Conservation (phyloP, 306 rosid genomes). For the Herpetospermum pedunculosum region DNA sequence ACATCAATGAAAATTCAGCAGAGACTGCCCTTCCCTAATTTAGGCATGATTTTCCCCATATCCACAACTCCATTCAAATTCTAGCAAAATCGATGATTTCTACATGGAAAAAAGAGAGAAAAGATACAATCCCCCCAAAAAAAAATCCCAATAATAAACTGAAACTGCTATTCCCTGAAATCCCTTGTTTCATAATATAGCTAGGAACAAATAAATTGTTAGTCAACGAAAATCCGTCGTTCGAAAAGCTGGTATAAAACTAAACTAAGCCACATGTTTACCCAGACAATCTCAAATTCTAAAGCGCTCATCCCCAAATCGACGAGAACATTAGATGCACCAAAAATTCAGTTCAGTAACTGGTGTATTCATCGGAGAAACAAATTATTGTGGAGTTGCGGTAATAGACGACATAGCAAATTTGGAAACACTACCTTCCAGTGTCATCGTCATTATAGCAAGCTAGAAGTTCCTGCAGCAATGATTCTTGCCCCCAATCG, state of each 20-base stretch:
- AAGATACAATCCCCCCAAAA: background rate
- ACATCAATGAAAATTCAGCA: background rate
- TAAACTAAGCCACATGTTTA: background rate
- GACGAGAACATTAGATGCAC: background rate
- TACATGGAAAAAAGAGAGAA: background rate
- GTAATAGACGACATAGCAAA: background rate
- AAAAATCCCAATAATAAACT: background rate
- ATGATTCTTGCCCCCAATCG: constrained; percentile 9
- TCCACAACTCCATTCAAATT: background rate
- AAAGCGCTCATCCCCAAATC: background rate
- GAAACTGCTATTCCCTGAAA: background rate
- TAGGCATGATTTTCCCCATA: background rate
- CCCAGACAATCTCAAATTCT: background rate
- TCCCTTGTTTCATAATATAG: background rate
- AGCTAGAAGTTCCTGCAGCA: background rate
- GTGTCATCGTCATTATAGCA: constrained; percentile 34
- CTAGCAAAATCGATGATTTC: background rate
- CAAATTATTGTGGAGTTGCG: background rate
- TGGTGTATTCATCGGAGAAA: background rate
- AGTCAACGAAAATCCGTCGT: background rate
- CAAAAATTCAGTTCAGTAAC: background rate
- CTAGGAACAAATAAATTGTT: background rate
- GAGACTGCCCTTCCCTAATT: background rate
- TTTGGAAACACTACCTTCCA: constrained; percentile 20
- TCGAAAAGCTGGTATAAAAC: background rate